Base-by-base conservation (phyloP, 2,329 filamentous ascomycete genomes). In the Epichloe uncinata region DNA sequence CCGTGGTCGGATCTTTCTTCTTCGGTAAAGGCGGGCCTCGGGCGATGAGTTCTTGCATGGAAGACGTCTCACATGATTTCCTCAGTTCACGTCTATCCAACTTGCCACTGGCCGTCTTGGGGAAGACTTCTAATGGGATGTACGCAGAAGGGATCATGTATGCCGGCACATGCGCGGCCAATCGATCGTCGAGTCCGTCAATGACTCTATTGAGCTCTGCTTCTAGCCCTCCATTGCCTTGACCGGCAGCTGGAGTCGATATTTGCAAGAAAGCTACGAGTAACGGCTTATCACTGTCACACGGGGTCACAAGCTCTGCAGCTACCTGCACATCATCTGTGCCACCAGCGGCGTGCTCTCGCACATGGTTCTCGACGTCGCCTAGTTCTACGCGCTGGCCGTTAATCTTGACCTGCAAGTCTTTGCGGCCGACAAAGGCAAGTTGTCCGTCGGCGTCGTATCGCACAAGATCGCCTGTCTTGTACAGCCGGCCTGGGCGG, bases 341-440 rank as follows among this genome's bases (percentile, higher is more conserved):
- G 4, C 35, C 36, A 30, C 40, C 44, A 8, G 20, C 16, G 9
- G 16, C 26, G 42, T 47, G 36, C 13, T 26, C 15, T 42, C 49
- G 46, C 13, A 57, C 47, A 26, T 53, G 47, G 34, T 54, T 42
- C 35, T 63, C 61, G 4, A 65, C 52, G 16, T 66, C 65, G 0
- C 54, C 58, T 3, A 77, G 66, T 61, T 77, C 81, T 41, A 79
- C 68, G 34, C 77, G 63, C 51, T 73, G 79, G 11, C 82, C 82
- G 11, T 73, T 70, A 5, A 82, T 62, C 58, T 82, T 82, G 44
- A 81, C 69, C 57, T 82, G 78, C 0, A 69, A 69, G 54, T 82
- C 78, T 53, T 77, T 78, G 13, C 79, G 68, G 13, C 74, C 74
- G 16, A 76, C 52, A 38, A 36, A 50, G 18, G 33, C 15, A 8